Percentiles rank a stretch among this genome's conserved stretches.
phyloP scores from a whole-genome alignment of 352 stramenopile species.

The Globisporangium acanthophoron region DNA sequence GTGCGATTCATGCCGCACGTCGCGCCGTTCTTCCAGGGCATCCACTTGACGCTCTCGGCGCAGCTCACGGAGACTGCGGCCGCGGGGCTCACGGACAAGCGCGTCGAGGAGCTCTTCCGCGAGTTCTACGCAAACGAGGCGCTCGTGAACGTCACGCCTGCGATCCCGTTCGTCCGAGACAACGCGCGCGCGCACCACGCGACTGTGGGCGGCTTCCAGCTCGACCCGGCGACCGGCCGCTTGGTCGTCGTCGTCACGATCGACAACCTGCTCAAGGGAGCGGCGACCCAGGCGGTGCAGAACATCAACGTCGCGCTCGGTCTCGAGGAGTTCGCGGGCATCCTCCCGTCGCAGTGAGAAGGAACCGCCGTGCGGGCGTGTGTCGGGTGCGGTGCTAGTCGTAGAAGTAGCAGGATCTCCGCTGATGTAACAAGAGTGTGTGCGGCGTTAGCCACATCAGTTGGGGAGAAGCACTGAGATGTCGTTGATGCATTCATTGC shows the following conservation, averaged over 20 bases:
- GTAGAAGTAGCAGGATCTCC: neutral
- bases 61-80: conserved; percentile 48
- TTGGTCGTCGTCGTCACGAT: conserved; percentile 88
- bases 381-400: neutral
- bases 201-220: conserved; percentile 83
- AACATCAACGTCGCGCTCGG: conserved; percentile 94
- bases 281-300: conserved; percentile 90
- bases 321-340: conserved; percentile 82
- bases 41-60: conserved; percentile 87
- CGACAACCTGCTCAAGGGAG: conserved; percentile 94
- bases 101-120: conserved; percentile 69
- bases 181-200: conserved; percentile 71
- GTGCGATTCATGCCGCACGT: conserved; percentile 94
- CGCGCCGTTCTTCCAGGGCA: conserved; percentile 91
- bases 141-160: conserved; percentile 73
- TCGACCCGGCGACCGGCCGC: conserved; percentile 80
- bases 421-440: neutral
- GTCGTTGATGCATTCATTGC: neutral
- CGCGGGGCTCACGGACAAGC: conserved; percentile 52
- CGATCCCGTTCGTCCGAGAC: conserved; percentile 75
- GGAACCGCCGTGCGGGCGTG: neutral
- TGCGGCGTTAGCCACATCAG: neutral
- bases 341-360: conserved; percentile 18
- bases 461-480: neutral
- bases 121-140: conserved; percentile 81